Evolutionary conservation across 257 asterid species (phyloP).

Genomic region (Cynanchum wilfordii): DNA sequence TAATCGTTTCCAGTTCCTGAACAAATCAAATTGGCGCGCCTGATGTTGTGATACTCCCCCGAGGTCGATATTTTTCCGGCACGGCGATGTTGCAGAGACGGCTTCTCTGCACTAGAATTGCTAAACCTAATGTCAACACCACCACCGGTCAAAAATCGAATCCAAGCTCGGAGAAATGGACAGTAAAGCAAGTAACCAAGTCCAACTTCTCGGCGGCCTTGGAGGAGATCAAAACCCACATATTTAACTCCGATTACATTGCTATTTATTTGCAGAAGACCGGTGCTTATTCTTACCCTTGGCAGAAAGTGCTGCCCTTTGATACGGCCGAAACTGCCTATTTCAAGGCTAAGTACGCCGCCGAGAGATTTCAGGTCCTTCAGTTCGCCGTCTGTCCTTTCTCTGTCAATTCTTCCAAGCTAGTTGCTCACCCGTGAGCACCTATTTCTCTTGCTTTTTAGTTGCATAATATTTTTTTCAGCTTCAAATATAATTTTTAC

Average conservation of each 20-base stretch:
- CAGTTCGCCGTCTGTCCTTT: conserved; percentile 93
- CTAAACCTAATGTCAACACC: conserved; percentile 31
- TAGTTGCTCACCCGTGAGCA: conserved; percentile 71
- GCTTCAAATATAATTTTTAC: neutral
- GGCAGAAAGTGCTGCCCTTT: conserved; percentile 69
- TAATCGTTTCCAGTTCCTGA: neutral
- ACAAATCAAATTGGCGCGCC: neutral
- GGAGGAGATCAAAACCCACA: conserved; percentile 36
- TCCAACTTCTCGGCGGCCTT: conserved; percentile 56
- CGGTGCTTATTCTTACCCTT: conserved; percentile 71
- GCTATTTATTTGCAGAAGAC: conserved; percentile 52
- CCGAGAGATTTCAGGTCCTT: conserved; percentile 73
- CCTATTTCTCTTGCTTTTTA: neutral
- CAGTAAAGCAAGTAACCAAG: conserved; percentile 64
- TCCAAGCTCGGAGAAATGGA: conserved; percentile 28
- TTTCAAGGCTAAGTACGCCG: conserved; percentile 57
- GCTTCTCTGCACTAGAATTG: conserved; percentile 36
- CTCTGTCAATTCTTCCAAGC: conserved; percentile 53
- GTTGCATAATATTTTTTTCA: neutral
- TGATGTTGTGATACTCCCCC: neutral
- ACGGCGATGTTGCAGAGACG: conserved; percentile 43
- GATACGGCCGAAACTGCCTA: conserved; percentile 72
- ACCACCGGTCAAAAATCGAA: conserved; percentile 8
- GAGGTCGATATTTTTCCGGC: conserved; percentile 2
- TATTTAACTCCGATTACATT: conserved; percentile 49